These are phyloP conservation scores for Entrophospora sp. DNA, from an alignment of 192 early-diverging fungal genomes.

Conservation along the genomic window DNA sequence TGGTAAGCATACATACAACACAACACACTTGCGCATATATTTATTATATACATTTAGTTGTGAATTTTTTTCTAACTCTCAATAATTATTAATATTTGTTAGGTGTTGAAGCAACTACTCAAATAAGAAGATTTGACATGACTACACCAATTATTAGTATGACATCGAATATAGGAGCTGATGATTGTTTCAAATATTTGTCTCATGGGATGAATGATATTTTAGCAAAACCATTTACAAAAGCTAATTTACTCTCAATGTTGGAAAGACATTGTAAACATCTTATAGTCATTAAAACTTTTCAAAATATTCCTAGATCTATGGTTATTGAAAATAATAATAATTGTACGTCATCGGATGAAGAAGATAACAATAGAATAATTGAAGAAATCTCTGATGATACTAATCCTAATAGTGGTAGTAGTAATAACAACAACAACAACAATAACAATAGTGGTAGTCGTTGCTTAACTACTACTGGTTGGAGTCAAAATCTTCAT, in stretches of 20 bases:
- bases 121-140: constrained; percentile 61
- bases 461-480: no score
- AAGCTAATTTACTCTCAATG: constrained; percentile 37
- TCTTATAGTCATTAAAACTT: constrained; percentile 21
- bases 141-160: constrained; percentile 68
- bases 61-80: no score
- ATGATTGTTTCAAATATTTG: constrained; percentile 58
- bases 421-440: no score
- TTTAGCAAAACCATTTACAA: constrained; percentile 61
- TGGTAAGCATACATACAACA: background rate
- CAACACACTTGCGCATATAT: background rate
- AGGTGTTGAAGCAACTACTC: constrained; percentile 60
- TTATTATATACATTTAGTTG: constrained; percentile 22
- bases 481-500: no score
- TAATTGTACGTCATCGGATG: background rate
- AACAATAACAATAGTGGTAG: no score
- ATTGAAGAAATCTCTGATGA: no score
- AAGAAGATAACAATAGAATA: background rate
- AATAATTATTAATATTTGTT: no score
- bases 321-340: background rate
- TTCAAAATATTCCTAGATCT: constrained; percentile 3
- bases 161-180: constrained; percentile 59
- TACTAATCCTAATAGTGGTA: no score
- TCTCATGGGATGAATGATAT: constrained; percentile 70
- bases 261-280: constrained; percentile 52